These are phyloP conservation scores for Chrysosphaeria jannelii DNA, from an alignment of 2,329 filamentous ascomycete genomes.

Conservation along the genomic window DNA sequence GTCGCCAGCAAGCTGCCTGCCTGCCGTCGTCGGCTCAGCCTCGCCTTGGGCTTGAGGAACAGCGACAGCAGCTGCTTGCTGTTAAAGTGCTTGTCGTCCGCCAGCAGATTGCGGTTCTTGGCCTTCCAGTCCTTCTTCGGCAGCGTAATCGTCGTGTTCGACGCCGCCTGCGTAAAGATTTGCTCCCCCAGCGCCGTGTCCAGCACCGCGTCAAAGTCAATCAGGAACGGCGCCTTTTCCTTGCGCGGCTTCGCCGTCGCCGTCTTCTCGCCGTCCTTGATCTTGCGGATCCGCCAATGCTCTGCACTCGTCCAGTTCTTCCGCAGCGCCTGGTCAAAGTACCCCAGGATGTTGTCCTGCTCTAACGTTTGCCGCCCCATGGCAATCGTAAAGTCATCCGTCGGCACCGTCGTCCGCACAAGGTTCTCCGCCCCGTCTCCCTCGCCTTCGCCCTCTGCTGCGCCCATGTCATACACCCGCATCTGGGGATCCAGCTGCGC, in stretches of 20 bases:
- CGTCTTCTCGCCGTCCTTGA: slow-evolving; percentile 30
- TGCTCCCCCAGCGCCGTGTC: slow-evolving; percentile 38
- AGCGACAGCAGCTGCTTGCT: slow-evolving; percentile 67
- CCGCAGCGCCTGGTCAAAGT: slow-evolving; percentile 85
- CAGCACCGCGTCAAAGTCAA: slow-evolving; percentile 60
- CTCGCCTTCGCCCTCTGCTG: slow-evolving; percentile 15
- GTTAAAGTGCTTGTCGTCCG: slow-evolving; percentile 96
- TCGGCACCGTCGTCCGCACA: no score
- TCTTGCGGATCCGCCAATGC: slow-evolving; percentile 88
- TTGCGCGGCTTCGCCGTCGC: slow-evolving; percentile 32
- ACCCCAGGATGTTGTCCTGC: slow-evolving; percentile 72
- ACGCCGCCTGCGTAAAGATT: slow-evolving; percentile 55
- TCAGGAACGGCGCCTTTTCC: slow-evolving; percentile 88
- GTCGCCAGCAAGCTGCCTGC: no score
- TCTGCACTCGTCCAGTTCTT: slow-evolving; percentile 98
- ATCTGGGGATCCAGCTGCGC: slow-evolving; percentile 66
- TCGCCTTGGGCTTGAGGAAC: slow-evolving; percentile 83
- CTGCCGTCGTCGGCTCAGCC: slow-evolving; percentile 36
- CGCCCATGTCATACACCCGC: slow-evolving; percentile 38
- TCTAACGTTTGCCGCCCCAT: slow-evolving; percentile 41
- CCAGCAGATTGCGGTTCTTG: slow-evolving; percentile 71
- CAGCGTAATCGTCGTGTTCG: slow-evolving; percentile 53
- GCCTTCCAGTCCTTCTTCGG: slow-evolving; percentile 91
- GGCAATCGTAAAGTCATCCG: slow-evolving; percentile 50
- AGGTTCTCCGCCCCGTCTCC: slow-evolving; percentile 31